These are phyloP conservation scores for Eucalyptus sideroxylon DNA, from an alignment of 345 rosid genomes.

Conservation along the genomic window DNA sequence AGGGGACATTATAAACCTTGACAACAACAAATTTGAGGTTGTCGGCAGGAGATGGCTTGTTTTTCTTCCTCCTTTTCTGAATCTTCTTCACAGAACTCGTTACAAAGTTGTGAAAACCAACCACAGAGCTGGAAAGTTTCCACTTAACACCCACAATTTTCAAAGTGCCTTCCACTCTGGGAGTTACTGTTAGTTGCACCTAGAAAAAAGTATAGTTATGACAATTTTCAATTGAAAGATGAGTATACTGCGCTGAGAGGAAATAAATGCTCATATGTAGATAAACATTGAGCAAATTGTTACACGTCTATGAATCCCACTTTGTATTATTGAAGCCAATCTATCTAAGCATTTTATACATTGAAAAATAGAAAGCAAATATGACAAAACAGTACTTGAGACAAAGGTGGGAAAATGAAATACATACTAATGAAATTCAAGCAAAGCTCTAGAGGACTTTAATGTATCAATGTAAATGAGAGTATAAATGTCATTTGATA, in stretches of 20 bases:
- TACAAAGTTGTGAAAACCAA: slow-evolving; percentile 60
- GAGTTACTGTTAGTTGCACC: slow-evolving; percentile 87
- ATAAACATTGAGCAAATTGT: background rate
- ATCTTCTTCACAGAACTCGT: slow-evolving; percentile 32
- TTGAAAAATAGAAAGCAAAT: background rate
- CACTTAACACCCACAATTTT: slow-evolving; percentile 87
- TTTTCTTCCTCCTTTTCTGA: slow-evolving; percentile 40
- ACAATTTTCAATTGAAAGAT: background rate
- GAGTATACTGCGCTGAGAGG: background rate
- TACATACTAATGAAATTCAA: background rate
- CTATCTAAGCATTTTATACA: background rate
- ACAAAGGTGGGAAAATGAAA: background rate
- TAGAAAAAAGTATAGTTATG: slow-evolving; percentile 9
- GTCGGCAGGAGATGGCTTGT: slow-evolving; percentile 30
- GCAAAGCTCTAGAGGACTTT: background rate
- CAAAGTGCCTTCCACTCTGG: slow-evolving; percentile 72
- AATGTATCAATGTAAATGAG: background rate
- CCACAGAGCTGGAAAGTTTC: slow-evolving; percentile 76
- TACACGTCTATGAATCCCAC: background rate
- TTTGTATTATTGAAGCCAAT: background rate
- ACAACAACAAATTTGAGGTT: slow-evolving; percentile 71
- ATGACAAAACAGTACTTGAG: background rate
- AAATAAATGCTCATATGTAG: background rate
- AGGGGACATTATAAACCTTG: slow-evolving; percentile 35
- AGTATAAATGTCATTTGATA: background rate